Evolutionary conservation across 2,329 filamentous ascomycete genomes (phyloP).

Genomic region (Nothophaeocryptopus gaeumannii): DNA sequence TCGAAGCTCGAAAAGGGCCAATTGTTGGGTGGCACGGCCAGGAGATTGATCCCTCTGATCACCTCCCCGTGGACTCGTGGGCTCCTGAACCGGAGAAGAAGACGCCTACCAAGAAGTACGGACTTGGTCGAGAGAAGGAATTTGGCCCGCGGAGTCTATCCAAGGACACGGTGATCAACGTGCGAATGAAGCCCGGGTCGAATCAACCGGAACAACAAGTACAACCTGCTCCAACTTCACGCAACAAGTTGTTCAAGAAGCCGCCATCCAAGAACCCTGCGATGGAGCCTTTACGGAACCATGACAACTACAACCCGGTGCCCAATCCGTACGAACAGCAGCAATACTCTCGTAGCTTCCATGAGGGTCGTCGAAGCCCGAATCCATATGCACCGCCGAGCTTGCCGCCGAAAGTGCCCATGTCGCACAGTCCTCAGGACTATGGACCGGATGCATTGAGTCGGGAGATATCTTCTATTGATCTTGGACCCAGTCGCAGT

Average conservation of each 20-base stretch:
- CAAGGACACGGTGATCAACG: conserved; percentile 35
- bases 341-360: conserved; percentile 42
- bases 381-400: conserved; percentile 15
- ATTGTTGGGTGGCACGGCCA: conserved; percentile 74
- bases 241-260: conserved; percentile 66
- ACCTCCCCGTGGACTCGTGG: conserved; percentile 73
- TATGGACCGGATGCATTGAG: conserved; percentile 59
- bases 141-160: conserved; percentile 32
- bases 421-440: conserved; percentile 21
- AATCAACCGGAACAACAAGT: conserved; percentile 33
- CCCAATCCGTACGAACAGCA: conserved; percentile 51
- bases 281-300: conserved; percentile 32
- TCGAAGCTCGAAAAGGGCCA: conserved; percentile 51
- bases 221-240: conserved; percentile 39
- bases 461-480: conserved; percentile 63
- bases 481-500: conserved; percentile 37
- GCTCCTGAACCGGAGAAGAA: conserved; percentile 72
- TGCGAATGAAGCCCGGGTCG: conserved; percentile 33
- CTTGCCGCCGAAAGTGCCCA: conserved; percentile 22
- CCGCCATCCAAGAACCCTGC: conserved; percentile 15
- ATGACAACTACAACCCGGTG: conserved; percentile 42
- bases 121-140: conserved; percentile 34
- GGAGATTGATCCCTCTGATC: conserved; percentile 76
- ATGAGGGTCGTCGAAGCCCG: conserved; percentile 34
- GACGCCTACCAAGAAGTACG: conserved; percentile 36